A percentile compares a stretch with the other conserved stretches of the same genome.
Conservation (phyloP, 2,329 filamentous ascomycete species). For the Diaporthe helianthi region DNA sequence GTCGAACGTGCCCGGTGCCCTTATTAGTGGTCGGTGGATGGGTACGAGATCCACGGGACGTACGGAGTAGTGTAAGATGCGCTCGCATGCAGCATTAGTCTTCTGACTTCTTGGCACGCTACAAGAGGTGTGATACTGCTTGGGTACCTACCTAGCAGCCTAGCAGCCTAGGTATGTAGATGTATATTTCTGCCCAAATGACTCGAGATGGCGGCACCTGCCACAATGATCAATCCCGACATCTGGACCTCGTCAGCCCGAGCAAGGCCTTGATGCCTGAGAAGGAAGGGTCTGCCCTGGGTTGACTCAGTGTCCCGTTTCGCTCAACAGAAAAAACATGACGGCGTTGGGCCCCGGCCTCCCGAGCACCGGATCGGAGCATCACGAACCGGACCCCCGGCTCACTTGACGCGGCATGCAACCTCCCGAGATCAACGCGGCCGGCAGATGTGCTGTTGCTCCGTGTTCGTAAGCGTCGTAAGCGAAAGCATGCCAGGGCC, state of each 20-base stretch:
- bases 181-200: slow-evolving; percentile 2
- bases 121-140: neutral
- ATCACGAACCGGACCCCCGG: slow-evolving; percentile 2
- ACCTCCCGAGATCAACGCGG: neutral
- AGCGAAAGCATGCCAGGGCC: neutral
- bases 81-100: slow-evolving; percentile 1
- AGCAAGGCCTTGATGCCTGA: neutral
- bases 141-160: too few species aligned
- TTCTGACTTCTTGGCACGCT: neutral
- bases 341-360: neutral
- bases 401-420: neutral
- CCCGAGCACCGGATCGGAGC: neutral
- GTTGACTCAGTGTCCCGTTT: neutral
- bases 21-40: neutral
- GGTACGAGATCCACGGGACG: slow-evolving; percentile 8
- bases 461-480: neutral
- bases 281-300: neutral
- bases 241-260: neutral
- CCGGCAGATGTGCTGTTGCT: neutral
- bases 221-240: neutral
- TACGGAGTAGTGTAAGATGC: slow-evolving; percentile 6
- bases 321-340: neutral
- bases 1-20: neutral
- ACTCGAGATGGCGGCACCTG: neutral
- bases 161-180: too few species aligned